A percentile compares a stretch with the other conserved stretches of the same genome.
phyloP scores from a whole-genome alignment of 176 grass and related monocot genomes.

The Raddia guianensis region DNA sequence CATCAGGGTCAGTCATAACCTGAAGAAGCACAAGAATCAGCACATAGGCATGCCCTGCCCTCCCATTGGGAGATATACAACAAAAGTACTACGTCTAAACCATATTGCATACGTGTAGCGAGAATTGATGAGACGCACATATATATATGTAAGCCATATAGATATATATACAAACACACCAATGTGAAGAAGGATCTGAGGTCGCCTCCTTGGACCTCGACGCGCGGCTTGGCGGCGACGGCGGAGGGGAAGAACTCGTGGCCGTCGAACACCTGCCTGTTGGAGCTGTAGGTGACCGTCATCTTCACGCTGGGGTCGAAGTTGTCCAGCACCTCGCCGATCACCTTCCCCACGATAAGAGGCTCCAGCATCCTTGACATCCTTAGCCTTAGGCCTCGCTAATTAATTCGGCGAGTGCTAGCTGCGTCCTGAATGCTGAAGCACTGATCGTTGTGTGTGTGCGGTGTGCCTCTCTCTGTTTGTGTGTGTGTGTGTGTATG shows the following conservation, averaged over 20 bases:
- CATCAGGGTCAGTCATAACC: conserved; percentile 88
- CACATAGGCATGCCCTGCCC: neutral
- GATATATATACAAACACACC: conserved; percentile 50
- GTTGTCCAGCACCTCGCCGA: conserved; percentile 80
- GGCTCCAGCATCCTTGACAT: conserved; percentile 77
- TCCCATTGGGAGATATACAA: neutral
- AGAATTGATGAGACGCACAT: neutral
- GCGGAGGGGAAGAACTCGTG: conserved; percentile 88
- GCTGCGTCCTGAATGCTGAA: conserved; percentile 18
- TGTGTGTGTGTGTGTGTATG: no score
- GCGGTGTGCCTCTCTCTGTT: no score
- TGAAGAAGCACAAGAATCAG: conserved; percentile 46
- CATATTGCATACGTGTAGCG: neutral
- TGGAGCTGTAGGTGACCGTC: conserved; percentile 67
- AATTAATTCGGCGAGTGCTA: neutral
- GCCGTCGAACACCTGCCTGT: conserved; percentile 82
- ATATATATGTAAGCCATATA: neutral
- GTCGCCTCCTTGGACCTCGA: conserved; percentile 77
- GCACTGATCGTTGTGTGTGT: neutral
- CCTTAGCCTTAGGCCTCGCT: neutral
- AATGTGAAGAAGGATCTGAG: conserved; percentile 85
- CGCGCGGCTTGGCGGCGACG: conserved; percentile 61
- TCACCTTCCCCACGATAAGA: conserved; percentile 79
- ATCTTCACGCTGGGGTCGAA: conserved; percentile 77
- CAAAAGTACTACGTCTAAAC: neutral